These are phyloP conservation scores for Boeremia exigua DNA, from an alignment of 2,329 filamentous ascomycete genomes.

Conservation along the genomic window DNA sequence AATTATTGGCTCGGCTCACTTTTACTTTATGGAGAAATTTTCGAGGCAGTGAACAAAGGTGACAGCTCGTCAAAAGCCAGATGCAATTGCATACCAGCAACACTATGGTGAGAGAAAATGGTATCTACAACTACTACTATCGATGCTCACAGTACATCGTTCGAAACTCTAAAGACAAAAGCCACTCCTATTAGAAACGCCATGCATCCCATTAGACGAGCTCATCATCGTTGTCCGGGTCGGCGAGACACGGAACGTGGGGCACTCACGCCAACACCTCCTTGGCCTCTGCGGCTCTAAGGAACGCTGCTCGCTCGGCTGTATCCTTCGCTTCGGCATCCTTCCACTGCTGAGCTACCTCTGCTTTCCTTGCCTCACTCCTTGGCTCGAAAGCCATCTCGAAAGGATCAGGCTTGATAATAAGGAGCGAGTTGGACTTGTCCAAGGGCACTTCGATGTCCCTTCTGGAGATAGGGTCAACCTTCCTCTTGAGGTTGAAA, in stretches of 20 bases:
- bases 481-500: constrained; percentile 58
- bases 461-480: constrained; percentile 50
- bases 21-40: too few relatives aligned
- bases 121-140: background rate
- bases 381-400: constrained; percentile 62
- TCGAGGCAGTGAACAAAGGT: background rate
- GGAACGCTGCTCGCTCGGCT: constrained; percentile 45
- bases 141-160: background rate
- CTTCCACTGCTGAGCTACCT: constrained; percentile 42
- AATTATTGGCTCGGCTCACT: background rate
- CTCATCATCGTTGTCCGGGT: background rate
- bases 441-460: constrained; percentile 54
- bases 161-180: background rate
- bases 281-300: constrained; percentile 30
- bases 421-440: constrained; percentile 63
- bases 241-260: background rate
- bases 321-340: constrained; percentile 46
- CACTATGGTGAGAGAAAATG: background rate
- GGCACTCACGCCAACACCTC: constrained; percentile 2
- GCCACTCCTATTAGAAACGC: constrained; percentile 2
- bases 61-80: background rate
- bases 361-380: constrained; percentile 47
- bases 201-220: constrained; percentile 2
- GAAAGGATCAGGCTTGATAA: constrained; percentile 63
- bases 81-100: background rate